phyloP scores from a whole-genome alignment of 1,284 basidiomycete species.

The Heterobasidion occidentale region DNA sequence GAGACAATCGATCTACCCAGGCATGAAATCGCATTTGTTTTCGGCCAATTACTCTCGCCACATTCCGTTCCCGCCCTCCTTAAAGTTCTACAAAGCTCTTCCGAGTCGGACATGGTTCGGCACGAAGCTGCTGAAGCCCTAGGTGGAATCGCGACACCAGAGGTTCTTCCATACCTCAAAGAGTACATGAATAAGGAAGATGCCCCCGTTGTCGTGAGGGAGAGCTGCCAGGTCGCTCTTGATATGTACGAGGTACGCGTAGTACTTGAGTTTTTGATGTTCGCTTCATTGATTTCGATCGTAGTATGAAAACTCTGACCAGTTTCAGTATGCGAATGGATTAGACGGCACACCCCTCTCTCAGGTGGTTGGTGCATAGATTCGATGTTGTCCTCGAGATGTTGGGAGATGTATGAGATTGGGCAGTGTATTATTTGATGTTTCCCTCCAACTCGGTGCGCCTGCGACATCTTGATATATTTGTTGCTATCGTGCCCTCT shows the following conservation, averaged over 20 bases:
- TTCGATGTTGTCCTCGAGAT: not conserved
- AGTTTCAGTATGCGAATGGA: slow-evolving; percentile 80
- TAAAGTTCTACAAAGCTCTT: slow-evolving; percentile 61
- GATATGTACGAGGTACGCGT: slow-evolving; percentile 90
- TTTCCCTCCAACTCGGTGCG: not conserved
- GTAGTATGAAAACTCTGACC: slow-evolving; percentile 84
- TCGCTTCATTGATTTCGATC: not conserved
- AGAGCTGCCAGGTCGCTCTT: slow-evolving; percentile 94
- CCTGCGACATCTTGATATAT: not conserved
- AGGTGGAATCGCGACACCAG: slow-evolving; percentile 91
- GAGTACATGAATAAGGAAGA: slow-evolving; percentile 79
- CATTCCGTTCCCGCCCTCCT: slow-evolving; percentile 86
- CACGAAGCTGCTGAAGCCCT: slow-evolving; percentile 99
- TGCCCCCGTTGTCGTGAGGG: slow-evolving; percentile 85
- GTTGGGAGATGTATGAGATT: not conserved
- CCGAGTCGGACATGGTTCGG: slow-evolving; percentile 95
- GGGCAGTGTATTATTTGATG: not conserved
- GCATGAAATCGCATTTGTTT: slow-evolving; percentile 97
- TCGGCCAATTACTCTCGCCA: slow-evolving; percentile 90
- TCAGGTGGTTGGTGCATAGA: not conserved
- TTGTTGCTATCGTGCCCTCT: no score
- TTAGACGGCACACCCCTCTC: slow-evolving; percentile 20
- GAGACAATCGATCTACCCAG: slow-evolving; percentile 29
- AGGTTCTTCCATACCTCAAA: slow-evolving; percentile 79
- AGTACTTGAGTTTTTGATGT: not conserved